These are phyloP conservation scores for Fagus sylvatica DNA, from an alignment of 306 rosid genomes.

Conservation along the genomic window DNA sequence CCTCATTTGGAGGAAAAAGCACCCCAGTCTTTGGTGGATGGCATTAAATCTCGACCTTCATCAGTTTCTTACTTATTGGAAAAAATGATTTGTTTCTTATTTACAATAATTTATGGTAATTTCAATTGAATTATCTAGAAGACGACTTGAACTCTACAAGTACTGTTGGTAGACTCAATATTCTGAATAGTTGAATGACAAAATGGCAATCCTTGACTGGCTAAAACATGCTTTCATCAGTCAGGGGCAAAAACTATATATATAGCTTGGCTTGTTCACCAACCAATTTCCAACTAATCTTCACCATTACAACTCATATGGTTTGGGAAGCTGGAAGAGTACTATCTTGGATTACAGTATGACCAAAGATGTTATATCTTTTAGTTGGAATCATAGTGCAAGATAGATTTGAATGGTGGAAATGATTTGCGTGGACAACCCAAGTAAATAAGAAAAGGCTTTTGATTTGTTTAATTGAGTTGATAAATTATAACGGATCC, in stretches of 20 bases:
- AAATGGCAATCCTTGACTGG: background rate
- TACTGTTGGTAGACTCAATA: background rate
- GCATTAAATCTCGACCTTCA: background rate
- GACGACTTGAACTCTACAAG: background rate
- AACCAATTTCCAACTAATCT: background rate
- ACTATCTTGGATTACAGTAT: background rate
- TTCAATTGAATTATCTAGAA: background rate
- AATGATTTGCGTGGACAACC: background rate
- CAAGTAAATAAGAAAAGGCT: background rate
- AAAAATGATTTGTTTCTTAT: background rate
- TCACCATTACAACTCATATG: too few relatives aligned
- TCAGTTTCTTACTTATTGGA: background rate
- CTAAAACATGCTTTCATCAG: background rate
- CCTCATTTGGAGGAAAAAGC: constrained; percentile 14
- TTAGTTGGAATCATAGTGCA: background rate
- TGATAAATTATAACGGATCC: background rate
- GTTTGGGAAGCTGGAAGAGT: background rate
- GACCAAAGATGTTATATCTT: background rate
- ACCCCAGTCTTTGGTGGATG: background rate
- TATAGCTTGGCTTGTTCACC: background rate
- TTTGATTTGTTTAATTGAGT: background rate
- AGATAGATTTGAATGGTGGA: background rate
- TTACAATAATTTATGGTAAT: background rate
- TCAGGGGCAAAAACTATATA: background rate
- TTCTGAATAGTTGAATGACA: background rate